Evolutionary conservation across 805 yeast genomes (phyloP).

Genomic region (Isabelozyma pseudorhagii): DNA sequence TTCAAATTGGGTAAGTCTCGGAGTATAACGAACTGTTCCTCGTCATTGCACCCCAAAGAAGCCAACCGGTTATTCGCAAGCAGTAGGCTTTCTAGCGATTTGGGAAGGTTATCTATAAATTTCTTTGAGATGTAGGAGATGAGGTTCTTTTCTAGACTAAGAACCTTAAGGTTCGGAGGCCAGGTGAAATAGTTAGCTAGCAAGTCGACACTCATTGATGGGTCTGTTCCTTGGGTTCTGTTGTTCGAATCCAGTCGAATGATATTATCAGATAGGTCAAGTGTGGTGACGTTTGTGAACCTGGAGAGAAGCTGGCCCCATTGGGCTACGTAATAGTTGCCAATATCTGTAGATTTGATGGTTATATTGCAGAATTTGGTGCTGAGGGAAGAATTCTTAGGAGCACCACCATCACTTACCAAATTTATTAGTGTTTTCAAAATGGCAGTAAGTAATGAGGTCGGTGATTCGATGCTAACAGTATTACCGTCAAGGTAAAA

Average conservation of each 20-base stretch:
- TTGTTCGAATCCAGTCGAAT: conserved; percentile 8
- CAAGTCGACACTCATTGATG: conserved; percentile 1
- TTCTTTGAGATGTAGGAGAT: conserved; percentile 14
- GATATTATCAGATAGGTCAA: conserved; percentile 26
- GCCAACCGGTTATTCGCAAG: conserved; percentile 15
- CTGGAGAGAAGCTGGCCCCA: conserved; percentile 30
- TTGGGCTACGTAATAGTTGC: conserved; percentile 23
- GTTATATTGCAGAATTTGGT: conserved; percentile 18
- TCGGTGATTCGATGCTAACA: conserved; percentile 26
- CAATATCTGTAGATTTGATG: conserved; percentile 32
- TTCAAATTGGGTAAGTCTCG: conserved; percentile 17
- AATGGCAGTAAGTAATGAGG: conserved; percentile 25
- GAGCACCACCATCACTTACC: neutral
- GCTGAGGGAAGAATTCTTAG: conserved; percentile 8
- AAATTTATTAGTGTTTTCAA: conserved; percentile 23
- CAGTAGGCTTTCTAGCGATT: conserved; percentile 20
- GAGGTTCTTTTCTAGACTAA: conserved; percentile 24
- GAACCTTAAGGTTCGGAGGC: conserved; percentile 20
- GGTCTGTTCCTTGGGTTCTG: neutral
- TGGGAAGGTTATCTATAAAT: conserved; percentile 23
- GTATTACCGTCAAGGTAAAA: conserved; percentile 26
- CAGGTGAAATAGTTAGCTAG: conserved; percentile 10
- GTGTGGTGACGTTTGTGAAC: conserved; percentile 15
- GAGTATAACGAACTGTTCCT: conserved; percentile 3
- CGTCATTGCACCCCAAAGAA: neutral